Conservation (phyloP, 1,284 basidiomycete species). For the Malassezia nana region DNA sequence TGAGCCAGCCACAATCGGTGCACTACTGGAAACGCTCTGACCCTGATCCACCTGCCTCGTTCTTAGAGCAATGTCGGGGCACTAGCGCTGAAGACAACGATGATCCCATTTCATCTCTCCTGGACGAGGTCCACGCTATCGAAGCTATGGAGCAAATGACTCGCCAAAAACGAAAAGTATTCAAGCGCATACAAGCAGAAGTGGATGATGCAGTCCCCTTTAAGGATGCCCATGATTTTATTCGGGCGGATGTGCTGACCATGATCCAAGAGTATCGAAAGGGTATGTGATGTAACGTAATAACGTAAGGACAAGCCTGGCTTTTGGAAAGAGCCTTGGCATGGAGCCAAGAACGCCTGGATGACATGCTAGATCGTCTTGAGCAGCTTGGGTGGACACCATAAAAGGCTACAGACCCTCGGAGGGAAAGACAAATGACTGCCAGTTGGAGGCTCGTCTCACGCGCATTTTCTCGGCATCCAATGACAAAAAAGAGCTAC, state of each 20-base stretch:
- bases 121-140: not conserved
- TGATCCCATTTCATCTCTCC: not conserved
- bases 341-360: not conserved
- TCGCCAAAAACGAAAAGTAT: not conserved
- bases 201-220: slow-evolving; percentile 5
- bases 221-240: not conserved
- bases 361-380: not conserved
- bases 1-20: not conserved
- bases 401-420: not conserved
- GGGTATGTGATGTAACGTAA: not conserved
- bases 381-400: not conserved
- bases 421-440: not conserved
- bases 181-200: not conserved
- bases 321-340: not conserved
- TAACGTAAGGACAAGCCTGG: not conserved
- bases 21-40: slow-evolving; percentile 6
- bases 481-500: not conserved
- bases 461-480: not conserved
- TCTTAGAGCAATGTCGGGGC: slow-evolving; percentile 9
- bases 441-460: not conserved
- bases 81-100: not conserved
- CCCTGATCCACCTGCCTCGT: slow-evolving; percentile 10
- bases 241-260: not conserved
- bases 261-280: slow-evolving; percentile 20
- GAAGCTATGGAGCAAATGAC: slow-evolving; percentile 11